Evolutionary conservation across 106 monocot genomes (phyloP), one percentile per base, ranked within the genome.

Genomic region (Dendrobium officinale): DNA sequence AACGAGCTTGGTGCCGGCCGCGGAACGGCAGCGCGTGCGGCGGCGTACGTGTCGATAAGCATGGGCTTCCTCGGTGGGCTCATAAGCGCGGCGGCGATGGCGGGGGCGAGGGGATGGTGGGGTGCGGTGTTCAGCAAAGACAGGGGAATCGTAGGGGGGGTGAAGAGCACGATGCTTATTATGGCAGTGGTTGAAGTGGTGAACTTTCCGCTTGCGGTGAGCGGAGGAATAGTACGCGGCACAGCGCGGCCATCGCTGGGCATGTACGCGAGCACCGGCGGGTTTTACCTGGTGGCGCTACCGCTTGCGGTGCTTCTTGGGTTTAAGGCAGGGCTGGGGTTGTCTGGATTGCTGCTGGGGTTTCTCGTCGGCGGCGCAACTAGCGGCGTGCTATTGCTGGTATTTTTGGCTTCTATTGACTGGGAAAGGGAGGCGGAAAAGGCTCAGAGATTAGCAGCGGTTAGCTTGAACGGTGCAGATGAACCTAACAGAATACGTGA

Each of bases 221-320:
- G 85, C 26, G 93, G 90, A 1, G 93, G 93, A 75, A 83, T 93
- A 6, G 84, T 82, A 13, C 75, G 93, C 19, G 91, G 85, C 47
- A 93, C 89, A 27, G 86, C 82, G 0, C 81, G 84, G 79, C 93
- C 93, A 19, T 85, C 83, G 91, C 67, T 91, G 40, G 89, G 88
- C n/a, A 87, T 86, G 87, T 91, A 77, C 43, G 90, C 92, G 0
- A 91, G 85, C 72, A 43, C 83, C 2, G 90, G 85, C 8, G 93
- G 93, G 61, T 93, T 89, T 73, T 93, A 93, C 80, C 66, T 90
- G 20, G 93, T 93, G 78, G 93, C 84, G 4, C 79, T 91, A 79
- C 91, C 91, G 4, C 19, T 89, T 59, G 90, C 78, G 4, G 78
- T 78, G 47, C 41, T 78, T 26, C 3, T 93, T 75, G 88, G 70